Conservation (phyloP, 1,284 basidiomycete species). For the Coniferiporia weirii region DNA sequence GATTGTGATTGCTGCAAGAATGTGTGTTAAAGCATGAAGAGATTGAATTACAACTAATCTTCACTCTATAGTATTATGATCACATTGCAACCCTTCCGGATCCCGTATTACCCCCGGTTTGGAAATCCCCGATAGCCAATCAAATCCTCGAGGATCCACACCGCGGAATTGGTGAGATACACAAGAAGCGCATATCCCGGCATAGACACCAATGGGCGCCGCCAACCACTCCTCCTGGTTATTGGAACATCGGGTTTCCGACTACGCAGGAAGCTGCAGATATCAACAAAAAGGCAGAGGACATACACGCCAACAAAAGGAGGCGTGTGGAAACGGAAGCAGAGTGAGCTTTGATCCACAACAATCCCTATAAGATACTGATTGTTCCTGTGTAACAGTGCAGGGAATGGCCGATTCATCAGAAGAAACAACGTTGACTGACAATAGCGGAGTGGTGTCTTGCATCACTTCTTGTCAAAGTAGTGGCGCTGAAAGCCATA, state of each 20-base stretch:
- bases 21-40: slow-evolving; percentile 38
- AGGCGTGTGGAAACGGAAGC: slow-evolving; percentile 53
- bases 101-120: slow-evolving; percentile 3
- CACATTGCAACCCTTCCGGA: slow-evolving; percentile 10
- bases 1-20: slow-evolving; percentile 85
- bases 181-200: slow-evolving; percentile 72
- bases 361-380: neutral
- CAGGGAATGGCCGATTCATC: slow-evolving; percentile 3
- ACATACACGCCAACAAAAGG: slow-evolving; percentile 64
- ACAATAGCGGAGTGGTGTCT: neutral
- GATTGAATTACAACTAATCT: neutral
- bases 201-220: slow-evolving; percentile 72
- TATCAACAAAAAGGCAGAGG: slow-evolving; percentile 68
- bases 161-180: slow-evolving; percentile 26
- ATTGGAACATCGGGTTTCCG: slow-evolving; percentile 88
- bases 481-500: neutral
- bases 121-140: slow-evolving; percentile 9
- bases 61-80: slow-evolving; percentile 15
- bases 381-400: neutral
- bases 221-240: slow-evolving; percentile 75
- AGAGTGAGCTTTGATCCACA: slow-evolving; percentile 31
- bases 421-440: neutral
- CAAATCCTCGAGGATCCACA: neutral
- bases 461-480: neutral
- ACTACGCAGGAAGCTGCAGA: slow-evolving; percentile 71